A percentile compares a stretch with the other conserved stretches of the same genome.
These are phyloP conservation scores for Sechiopsis laciniata DNA, from an alignment of 306 rosid species.

Conservation along the genomic window DNA sequence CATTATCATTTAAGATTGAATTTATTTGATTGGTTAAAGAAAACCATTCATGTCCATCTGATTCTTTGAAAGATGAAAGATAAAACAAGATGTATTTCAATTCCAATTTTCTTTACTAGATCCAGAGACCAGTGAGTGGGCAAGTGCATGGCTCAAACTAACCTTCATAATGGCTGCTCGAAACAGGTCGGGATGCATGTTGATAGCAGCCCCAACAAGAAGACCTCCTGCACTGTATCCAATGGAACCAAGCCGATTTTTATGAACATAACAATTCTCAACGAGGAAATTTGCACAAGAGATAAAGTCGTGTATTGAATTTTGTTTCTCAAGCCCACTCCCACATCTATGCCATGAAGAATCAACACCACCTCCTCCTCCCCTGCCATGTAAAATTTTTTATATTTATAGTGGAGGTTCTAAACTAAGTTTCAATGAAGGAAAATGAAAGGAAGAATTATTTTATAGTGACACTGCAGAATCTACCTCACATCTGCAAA, in stretches of 20 bases:
- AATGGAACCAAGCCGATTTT: constrained; percentile 56
- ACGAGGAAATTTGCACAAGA: constrained; percentile 71
- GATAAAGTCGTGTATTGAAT: constrained; percentile 66
- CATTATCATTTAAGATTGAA: neutral
- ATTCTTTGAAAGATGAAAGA: neutral
- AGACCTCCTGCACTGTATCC: constrained; percentile 89
- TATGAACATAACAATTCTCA: constrained; percentile 54
- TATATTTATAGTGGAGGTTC: neutral
- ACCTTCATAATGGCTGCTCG: constrained; percentile 79
- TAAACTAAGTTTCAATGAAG: neutral
- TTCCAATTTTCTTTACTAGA: neutral
- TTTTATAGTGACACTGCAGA: neutral
- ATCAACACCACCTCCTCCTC: constrained; percentile 56
- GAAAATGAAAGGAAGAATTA: neutral
- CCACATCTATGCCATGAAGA: constrained; percentile 80
- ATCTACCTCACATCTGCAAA: constrained; percentile 87
- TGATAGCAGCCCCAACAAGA: constrained; percentile 69
- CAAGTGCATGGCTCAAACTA: constrained; percentile 7
- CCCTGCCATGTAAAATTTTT: constrained; percentile 39
- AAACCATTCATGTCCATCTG: neutral
- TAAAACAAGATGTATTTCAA: constrained; percentile 4
- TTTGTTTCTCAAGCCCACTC: constrained; percentile 52
- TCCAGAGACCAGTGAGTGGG: neutral
- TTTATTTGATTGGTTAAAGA: neutral
- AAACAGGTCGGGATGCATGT: constrained; percentile 70